phyloP scores from a whole-genome alignment of 768 basidiomycete genomes.

The Dentipellis sp. region DNA sequence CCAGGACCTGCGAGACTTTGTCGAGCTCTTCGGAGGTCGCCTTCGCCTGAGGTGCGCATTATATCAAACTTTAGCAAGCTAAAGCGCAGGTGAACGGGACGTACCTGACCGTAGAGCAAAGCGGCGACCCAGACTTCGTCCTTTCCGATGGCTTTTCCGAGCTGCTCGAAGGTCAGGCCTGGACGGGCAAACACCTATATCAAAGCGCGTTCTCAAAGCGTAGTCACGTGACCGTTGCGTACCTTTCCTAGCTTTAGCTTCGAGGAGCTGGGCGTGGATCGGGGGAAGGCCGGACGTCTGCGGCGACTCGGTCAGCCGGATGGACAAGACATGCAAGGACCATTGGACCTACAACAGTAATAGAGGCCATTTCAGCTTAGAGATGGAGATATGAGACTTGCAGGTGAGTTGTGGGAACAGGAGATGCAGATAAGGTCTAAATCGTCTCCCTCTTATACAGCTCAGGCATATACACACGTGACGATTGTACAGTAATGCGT shows the following conservation, averaged over 20 bases:
- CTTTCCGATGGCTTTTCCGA: slow-evolving; percentile 54
- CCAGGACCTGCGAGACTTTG: slow-evolving; percentile 42
- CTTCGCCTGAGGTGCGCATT: slow-evolving; percentile 45
- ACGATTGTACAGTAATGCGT: not conserved
- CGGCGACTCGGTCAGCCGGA: not conserved
- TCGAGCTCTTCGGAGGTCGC: slow-evolving; percentile 49
- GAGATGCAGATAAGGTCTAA: not conserved
- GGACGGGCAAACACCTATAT: not conserved
- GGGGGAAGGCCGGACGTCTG: not conserved
- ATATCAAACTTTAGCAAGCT: not conserved
- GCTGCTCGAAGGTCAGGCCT: slow-evolving; percentile 64
- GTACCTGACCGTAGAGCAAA: slow-evolving; percentile 72
- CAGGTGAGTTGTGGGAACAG: not conserved
- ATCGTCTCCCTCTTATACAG: not conserved
- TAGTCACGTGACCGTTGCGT: not conserved
- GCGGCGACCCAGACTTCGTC: slow-evolving; percentile 82
- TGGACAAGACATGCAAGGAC: not conserved
- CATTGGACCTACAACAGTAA: not conserved
- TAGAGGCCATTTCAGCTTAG: not conserved
- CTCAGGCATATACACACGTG: not conserved
- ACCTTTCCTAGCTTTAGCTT: slow-evolving; percentile 64
- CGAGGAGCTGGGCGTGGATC: slow-evolving; percentile 21
- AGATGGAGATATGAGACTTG: not conserved
- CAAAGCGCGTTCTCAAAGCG: too few species aligned
- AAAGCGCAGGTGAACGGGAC: not conserved